These are phyloP conservation scores for Plantago lanceolata DNA, from an alignment of 305 asterid species.

Conservation along the genomic window DNA sequence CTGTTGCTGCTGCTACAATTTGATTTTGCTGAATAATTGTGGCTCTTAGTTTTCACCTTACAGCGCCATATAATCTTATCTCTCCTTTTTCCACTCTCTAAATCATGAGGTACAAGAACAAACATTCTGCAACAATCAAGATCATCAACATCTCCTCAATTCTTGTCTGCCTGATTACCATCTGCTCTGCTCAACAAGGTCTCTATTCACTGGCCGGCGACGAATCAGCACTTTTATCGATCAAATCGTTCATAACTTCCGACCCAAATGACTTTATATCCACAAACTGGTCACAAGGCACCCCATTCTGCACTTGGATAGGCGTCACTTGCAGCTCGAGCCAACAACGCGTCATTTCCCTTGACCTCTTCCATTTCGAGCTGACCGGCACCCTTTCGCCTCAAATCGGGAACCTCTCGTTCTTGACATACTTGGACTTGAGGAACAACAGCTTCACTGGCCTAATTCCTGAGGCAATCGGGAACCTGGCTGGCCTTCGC, in stretches of 20 bases:
- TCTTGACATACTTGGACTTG: slow-evolving; percentile 11
- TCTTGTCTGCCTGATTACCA: not conserved
- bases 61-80: too few relatives aligned
- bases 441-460: slow-evolving; percentile 21
- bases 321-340: slow-evolving; percentile 18
- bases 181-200: not conserved
- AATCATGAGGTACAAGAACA: too few relatives aligned
- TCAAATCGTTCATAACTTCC: slow-evolving; percentile 21
- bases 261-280: slow-evolving; percentile 18
- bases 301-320: slow-evolving; percentile 18
- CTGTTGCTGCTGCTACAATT: too few relatives aligned
- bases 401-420: slow-evolving; percentile 17
- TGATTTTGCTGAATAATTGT: too few relatives aligned
- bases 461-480: slow-evolving; percentile 11
- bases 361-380: slow-evolving; percentile 14
- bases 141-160: not conserved
- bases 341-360: slow-evolving; percentile 12
- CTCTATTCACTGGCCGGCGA: slow-evolving; percentile 16
- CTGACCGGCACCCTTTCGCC: slow-evolving; percentile 20
- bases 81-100: too few relatives aligned
- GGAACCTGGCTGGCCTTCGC: slow-evolving; percentile 23
- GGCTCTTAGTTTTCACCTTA: too few relatives aligned
- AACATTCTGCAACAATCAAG: too few relatives aligned
- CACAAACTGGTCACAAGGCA: slow-evolving; percentile 24
- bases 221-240: slow-evolving; percentile 21